A percentile compares a stretch with the other conserved stretches of the same genome.
Conservation (phyloP, 208 protist genomes). For the Wallacemonas sp. region DNA sequence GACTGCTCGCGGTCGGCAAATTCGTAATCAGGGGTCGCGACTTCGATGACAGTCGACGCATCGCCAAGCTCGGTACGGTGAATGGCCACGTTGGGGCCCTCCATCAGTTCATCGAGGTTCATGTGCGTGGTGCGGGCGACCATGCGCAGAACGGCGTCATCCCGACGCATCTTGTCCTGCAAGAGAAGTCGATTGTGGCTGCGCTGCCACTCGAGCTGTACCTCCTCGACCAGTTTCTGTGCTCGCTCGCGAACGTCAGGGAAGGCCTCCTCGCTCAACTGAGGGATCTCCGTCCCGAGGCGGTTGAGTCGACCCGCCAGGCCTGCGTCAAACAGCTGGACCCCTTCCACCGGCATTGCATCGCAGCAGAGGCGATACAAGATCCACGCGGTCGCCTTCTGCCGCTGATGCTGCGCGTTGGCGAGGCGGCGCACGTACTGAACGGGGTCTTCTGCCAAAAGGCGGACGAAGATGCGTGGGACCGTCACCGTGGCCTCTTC, state of each 20-base stretch:
- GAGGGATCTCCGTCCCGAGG: slow-evolving; percentile 84
- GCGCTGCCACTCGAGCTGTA: slow-evolving; percentile 88
- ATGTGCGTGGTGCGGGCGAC: slow-evolving; percentile 80
- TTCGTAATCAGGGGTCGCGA: slow-evolving; percentile 53
- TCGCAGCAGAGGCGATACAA: slow-evolving; percentile 92
- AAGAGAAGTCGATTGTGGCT: slow-evolving; percentile 92
- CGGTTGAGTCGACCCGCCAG: slow-evolving; percentile 62
- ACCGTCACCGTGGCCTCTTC: slow-evolving; percentile 33
- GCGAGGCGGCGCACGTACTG: slow-evolving; percentile 86
- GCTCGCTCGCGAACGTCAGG: slow-evolving; percentile 71
- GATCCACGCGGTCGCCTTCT: slow-evolving; percentile 89
- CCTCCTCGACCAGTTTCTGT: slow-evolving; percentile 78
- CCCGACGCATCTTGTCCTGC: slow-evolving; percentile 78
- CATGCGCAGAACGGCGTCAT: slow-evolving; percentile 79
- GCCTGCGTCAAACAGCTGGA: slow-evolving; percentile 60
- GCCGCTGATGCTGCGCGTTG: slow-evolving; percentile 78
- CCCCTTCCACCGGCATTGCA: slow-evolving; percentile 86
- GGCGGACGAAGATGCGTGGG: slow-evolving; percentile 86
- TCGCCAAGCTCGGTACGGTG: slow-evolving; percentile 63
- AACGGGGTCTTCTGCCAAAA: slow-evolving; percentile 90
- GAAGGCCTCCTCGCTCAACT: slow-evolving; percentile 73
- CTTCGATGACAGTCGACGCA: slow-evolving; percentile 59
- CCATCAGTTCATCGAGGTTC: slow-evolving; percentile 80
- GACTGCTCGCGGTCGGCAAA: slow-evolving; percentile 75
- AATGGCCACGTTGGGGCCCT: slow-evolving; percentile 78